A percentile compares a stretch with the other conserved stretches of the same genome.
Evolutionary conservation across 371 early-diverging fungal species (phyloP).

Genomic region (Mucor velutinosus): DNA sequence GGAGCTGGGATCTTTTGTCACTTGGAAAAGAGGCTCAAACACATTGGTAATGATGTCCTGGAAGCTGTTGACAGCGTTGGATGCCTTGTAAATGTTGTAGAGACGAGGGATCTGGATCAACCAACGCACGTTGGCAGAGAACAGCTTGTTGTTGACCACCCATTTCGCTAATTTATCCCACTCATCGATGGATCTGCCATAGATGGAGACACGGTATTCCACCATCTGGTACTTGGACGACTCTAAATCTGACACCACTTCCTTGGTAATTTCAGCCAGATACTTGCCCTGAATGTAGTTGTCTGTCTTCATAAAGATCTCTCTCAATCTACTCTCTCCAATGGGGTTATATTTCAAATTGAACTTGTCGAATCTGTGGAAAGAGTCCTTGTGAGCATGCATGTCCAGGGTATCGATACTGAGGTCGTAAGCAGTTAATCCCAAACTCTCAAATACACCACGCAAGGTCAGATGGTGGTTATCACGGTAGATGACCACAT

Average conservation of each 20-base stretch:
- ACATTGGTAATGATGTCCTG: conserved; percentile 84
- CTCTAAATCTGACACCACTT: conserved; percentile 94
- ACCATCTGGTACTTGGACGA: conserved; percentile 95
- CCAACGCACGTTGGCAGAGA: conserved; percentile 95
- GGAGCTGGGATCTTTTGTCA: conserved; percentile 78
- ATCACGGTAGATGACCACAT: conserved; percentile 82
- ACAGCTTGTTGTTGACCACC: conserved; percentile 90
- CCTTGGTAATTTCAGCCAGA: conserved; percentile 94
- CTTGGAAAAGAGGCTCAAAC: conserved; percentile 94
- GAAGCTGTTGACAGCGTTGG: conserved; percentile 72
- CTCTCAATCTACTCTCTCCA: conserved; percentile 77
- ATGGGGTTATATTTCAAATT: conserved; percentile 98
- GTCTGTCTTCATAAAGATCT: conserved; percentile 96
- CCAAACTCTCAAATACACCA: conserved; percentile 91
- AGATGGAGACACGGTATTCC: conserved; percentile 93
- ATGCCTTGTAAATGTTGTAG: conserved; percentile 88
- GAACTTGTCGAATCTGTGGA: conserved; percentile 97
- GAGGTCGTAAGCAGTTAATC: conserved; percentile 94
- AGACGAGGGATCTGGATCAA: conserved; percentile 95
- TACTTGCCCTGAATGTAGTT: conserved; percentile 92
- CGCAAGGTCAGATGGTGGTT: conserved; percentile 70
- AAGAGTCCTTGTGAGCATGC: conserved; percentile 90
- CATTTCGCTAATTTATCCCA: conserved; percentile 96
- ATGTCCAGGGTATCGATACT: conserved; percentile 97
- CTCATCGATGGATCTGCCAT: conserved; percentile 84